phyloP scores from a whole-genome alignment of 768 basidiomycete species.

The Leccinum sublutescens region DNA sequence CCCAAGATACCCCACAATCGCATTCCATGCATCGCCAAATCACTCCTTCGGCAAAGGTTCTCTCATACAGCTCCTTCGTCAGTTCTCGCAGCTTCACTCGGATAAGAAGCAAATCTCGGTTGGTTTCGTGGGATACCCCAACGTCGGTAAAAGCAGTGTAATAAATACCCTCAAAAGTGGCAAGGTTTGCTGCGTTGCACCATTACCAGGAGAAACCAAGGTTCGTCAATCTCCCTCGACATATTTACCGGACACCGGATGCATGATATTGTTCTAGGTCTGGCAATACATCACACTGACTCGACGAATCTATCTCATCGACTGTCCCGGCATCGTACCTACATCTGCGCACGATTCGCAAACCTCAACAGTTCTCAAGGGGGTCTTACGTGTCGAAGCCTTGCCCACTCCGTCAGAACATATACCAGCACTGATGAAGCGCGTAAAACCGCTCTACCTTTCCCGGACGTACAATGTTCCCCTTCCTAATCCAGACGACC shows the following conservation, averaged over 20 bases:
- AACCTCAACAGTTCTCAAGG: constrained; percentile 91
- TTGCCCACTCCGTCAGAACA: constrained; percentile 91
- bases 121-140: constrained; percentile 97
- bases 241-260: background rate
- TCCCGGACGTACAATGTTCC: constrained; percentile 78
- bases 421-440: constrained; percentile 80
- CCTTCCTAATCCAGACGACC: constrained; percentile 56
- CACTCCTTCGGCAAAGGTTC: constrained; percentile 99
- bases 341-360: constrained; percentile 89
- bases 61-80: constrained; percentile 92
- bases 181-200: constrained; percentile 96
- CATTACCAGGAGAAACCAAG: constrained; percentile 97
- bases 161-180: constrained; percentile 99
- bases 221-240: constrained; percentile 22
- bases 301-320: constrained; percentile 95
- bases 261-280: constrained; percentile 42
- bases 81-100: constrained; percentile 94
- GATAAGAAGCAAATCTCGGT: constrained; percentile 99
- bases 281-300: constrained; percentile 99
- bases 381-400: constrained; percentile 94
- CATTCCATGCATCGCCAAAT: constrained; percentile 98
- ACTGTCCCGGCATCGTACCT: constrained; percentile 98
- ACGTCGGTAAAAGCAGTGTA: constrained; percentile 95
- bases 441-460: constrained; percentile 92
- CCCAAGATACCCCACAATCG: constrained; percentile 92